Evolutionary conservation across 2,329 filamentous ascomycete species (phyloP).

Genomic region (Atkinsonella texensis): DNA sequence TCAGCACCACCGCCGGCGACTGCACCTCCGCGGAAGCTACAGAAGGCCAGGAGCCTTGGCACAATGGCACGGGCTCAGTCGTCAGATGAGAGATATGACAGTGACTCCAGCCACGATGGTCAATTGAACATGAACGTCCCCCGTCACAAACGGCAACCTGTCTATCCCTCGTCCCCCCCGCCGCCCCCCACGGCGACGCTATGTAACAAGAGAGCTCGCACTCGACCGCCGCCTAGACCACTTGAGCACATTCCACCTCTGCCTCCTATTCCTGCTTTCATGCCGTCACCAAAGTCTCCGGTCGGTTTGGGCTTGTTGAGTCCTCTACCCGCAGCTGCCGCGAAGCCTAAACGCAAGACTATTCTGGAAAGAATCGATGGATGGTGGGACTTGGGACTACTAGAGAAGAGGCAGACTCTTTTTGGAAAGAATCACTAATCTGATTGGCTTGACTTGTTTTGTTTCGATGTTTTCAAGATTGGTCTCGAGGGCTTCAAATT

Average conservation of each 20-base stretch:
- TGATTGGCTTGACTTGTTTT: background rate
- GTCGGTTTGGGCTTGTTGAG: slow-evolving; percentile 1
- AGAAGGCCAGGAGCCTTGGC: slow-evolving; percentile 23
- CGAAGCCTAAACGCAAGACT: slow-evolving; percentile 31
- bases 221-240: slow-evolving; percentile 15
- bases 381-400: slow-evolving; percentile 42
- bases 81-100: slow-evolving; percentile 19
- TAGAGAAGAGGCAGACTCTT: slow-evolving; percentile 31
- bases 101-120: slow-evolving; percentile 19
- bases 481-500: background rate
- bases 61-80: slow-evolving; percentile 23
- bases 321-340: slow-evolving; percentile 9
- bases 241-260: slow-evolving; percentile 17
- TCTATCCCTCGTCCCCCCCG: slow-evolving; percentile 15
- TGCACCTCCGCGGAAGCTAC: slow-evolving; percentile 10
- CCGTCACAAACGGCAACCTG: slow-evolving; percentile 4
- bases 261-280: slow-evolving; percentile 12
- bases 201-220: slow-evolving; percentile 12
- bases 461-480: background rate
- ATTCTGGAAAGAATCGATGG: slow-evolving; percentile 37
- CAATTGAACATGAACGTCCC: slow-evolving; percentile 16
- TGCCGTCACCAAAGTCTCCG: slow-evolving; percentile 6
- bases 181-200: slow-evolving; percentile 24
- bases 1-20: slow-evolving; percentile 1
- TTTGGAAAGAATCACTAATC: slow-evolving; percentile 11